Percentiles rank a stretch among this genome's conserved stretches.
phyloP scores from a whole-genome alignment of 83 land plant genomes.

The Diphasiastrum complanatum region DNA sequence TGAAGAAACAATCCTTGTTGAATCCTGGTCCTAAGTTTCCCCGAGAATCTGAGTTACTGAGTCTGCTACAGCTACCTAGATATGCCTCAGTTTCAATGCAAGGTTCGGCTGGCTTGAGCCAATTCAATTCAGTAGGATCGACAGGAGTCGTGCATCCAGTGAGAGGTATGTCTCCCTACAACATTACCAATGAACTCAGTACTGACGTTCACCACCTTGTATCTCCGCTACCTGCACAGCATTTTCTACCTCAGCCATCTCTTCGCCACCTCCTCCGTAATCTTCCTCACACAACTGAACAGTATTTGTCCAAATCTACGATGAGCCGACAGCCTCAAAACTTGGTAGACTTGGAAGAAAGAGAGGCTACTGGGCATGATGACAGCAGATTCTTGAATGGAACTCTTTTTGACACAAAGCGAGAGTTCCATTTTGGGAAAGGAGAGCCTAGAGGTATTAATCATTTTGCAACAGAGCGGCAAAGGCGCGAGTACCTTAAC shows the following conservation, averaged over 20 bases:
- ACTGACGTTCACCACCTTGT: constrained; percentile 13
- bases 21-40: constrained; percentile 3
- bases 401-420: constrained; percentile 36
- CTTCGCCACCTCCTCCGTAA: constrained; percentile 13
- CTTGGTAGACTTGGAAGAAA: neutral
- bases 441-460: constrained; percentile 35
- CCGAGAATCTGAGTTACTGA: constrained; percentile 54
- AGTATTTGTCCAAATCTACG: neutral
- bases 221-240: constrained; percentile 31
- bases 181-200: neutral
- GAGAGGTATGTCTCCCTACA: no score
- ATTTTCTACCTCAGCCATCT: constrained; percentile 45
- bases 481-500: constrained; percentile 56
- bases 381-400: constrained; percentile 30
- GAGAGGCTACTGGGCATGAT: constrained; percentile 5
- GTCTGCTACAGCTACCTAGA: constrained; percentile 61
- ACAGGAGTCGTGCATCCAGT: no score
- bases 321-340: constrained; percentile 31
- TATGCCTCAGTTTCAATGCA: constrained; percentile 17
- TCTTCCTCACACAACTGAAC: neutral
- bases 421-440: constrained; percentile 25
- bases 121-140: no score
- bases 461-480: constrained; percentile 62
- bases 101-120: no score
- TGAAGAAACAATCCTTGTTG: constrained; percentile 1